Evolutionary conservation across 1,139 yeast species (phyloP).

Genomic region (Pichia sp.): DNA sequence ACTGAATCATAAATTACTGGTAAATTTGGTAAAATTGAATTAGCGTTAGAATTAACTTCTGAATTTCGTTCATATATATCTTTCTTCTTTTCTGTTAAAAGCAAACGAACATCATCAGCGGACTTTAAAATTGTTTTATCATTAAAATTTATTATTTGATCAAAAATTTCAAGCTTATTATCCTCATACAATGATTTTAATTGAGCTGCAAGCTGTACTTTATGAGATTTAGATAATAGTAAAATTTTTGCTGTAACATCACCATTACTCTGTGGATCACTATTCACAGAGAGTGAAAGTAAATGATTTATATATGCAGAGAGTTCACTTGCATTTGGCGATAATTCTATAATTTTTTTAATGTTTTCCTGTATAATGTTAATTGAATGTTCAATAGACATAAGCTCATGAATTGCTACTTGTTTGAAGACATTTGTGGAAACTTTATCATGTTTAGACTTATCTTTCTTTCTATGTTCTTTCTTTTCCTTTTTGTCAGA

Average conservation of each 20-base stretch:
- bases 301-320: constrained; percentile 33
- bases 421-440: constrained; percentile 15
- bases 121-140: constrained; percentile 21
- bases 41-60: constrained; percentile 30
- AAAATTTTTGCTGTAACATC: constrained; percentile 33
- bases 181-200: constrained; percentile 48
- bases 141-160: constrained; percentile 29
- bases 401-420: constrained; percentile 35
- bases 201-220: constrained; percentile 53
- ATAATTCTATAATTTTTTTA: constrained; percentile 9
- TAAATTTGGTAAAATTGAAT: constrained; percentile 40
- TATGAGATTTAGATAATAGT: constrained; percentile 47
- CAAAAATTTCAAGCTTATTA: constrained; percentile 36
- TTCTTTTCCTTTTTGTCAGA: constrained; percentile 2
- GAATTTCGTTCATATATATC: background rate
- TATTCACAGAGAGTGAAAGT: constrained; percentile 48
- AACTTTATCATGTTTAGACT: background rate
- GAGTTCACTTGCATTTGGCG: constrained; percentile 12
- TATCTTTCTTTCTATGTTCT: constrained; percentile 6
- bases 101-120: constrained; percentile 14
- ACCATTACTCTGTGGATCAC: constrained; percentile 15
- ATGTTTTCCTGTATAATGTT: constrained; percentile 14
- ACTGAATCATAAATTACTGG: constrained; percentile 60
- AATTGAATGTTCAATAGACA: constrained; percentile 14
- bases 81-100: constrained; percentile 11